Percentiles rank a stretch among this genome's conserved stretches.
These are phyloP conservation scores for Chlorokybus atmophyticus DNA, from an alignment of 139 green algal genomes.

Conservation along the genomic window DNA sequence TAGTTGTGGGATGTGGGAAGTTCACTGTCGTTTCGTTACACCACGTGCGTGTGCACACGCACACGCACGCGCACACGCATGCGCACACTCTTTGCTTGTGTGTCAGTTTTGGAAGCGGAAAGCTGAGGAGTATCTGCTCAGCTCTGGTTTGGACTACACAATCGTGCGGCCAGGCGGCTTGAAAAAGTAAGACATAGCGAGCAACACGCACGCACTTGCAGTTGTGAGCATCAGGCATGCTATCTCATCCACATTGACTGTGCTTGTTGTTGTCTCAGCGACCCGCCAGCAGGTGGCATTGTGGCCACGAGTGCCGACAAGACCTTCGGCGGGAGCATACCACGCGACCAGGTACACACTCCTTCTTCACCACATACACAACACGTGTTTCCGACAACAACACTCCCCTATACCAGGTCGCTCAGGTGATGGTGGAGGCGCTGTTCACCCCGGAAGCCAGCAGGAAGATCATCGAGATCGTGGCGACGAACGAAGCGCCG, in stretches of 20 bases:
- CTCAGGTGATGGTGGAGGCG: slow-evolving; percentile 14
- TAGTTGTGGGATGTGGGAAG: too few relatives aligned
- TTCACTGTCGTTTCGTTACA: too few relatives aligned
- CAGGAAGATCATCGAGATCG: slow-evolving; percentile 23
- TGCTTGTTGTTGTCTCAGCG: too few relatives aligned
- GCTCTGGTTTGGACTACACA: slow-evolving; percentile 24
- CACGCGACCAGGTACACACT: too few relatives aligned
- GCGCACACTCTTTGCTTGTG: too few relatives aligned
- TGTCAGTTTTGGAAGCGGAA: too few relatives aligned
- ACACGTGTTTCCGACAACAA: background rate
- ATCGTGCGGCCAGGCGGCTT: slow-evolving; percentile 35
- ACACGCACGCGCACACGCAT: too few relatives aligned
- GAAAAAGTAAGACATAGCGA: background rate
- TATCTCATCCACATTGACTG: background rate
- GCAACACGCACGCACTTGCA: background rate
- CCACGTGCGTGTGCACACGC: too few relatives aligned
- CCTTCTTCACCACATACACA: too few relatives aligned
- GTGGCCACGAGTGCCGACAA: too few relatives aligned
- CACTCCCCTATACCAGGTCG: slow-evolving; percentile 5
- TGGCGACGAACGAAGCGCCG: slow-evolving; percentile 6
- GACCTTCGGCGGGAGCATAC: too few relatives aligned
- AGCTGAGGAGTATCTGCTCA: slow-evolving; percentile 24
- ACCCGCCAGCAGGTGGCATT: too few relatives aligned
- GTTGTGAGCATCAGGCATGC: background rate
- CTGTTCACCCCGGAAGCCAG: slow-evolving; percentile 3